Evolutionary conservation across 139 green algal species (phyloP), one percentile per base, ranked within the genome.

Genomic region (Tetradesmus lagerheimii): DNA sequence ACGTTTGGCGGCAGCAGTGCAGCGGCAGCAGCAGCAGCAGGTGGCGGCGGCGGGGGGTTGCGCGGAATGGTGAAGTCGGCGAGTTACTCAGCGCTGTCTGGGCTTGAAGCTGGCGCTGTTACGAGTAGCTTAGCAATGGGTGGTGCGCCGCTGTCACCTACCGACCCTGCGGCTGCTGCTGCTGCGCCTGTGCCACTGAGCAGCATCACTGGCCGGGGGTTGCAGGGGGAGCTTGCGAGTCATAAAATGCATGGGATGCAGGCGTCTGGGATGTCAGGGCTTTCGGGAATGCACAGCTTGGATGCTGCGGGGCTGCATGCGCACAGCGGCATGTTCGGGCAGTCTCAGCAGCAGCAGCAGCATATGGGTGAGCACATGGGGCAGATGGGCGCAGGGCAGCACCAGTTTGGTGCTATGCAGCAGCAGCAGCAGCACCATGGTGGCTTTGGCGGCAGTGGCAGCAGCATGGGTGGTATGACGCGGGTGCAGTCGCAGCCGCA

Each of bases 381-480:
- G 23, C 57, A 71, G 57, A 41, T 85, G 41, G 39, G 50, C 34
- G 12, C 50, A 35, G n/a, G 37, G 37, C n/a, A 34, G 67, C 45
- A 83, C 45, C 84, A 75, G 16, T 45, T 81, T 35, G 38, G 27
- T 39, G 11, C 20, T 0, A 23, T n/a, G 27, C 87, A 77, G 66
- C 87, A 77, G 67, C 66, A 76, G n/a, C 88, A 91, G 62, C 87
- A 85, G 81, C 89, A 88, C 66, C 64, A 88, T 20, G 27, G 41
- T 39, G 34, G 80, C 29, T 80, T 76, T 74, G 31, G 37, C 6
- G 37, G 76, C 37, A 47, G 76, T 14, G 34, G 79, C 66, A 31
- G 76, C 35, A 66, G 78, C 64, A 57, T 75, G 71, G 47, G 39
- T n/a, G 85, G 88, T 16, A 80, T 89, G 47, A n/a, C 84, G 11